Evolutionary conservation across 2,329 filamentous ascomycete species (phyloP).

Genomic region (Trichoderma semiorbis): DNA sequence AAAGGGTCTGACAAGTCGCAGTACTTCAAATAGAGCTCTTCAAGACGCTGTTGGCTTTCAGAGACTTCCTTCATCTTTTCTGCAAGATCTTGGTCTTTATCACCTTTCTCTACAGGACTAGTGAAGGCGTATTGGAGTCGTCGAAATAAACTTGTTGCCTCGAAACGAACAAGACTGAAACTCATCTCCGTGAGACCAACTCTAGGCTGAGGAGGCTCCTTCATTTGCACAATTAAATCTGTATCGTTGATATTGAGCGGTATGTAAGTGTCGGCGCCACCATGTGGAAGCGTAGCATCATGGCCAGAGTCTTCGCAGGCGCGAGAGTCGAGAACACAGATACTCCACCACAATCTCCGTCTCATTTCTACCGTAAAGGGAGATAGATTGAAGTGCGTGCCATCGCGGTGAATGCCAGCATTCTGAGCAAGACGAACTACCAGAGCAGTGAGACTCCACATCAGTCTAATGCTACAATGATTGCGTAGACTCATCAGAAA

Average conservation of each 20-base stretch:
- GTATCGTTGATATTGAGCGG: neutral
- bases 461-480: neutral
- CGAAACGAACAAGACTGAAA: neutral
- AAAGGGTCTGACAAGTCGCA: neutral
- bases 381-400: neutral
- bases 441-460: neutral
- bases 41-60: neutral
- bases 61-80: neutral
- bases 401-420: neutral
- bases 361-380: neutral
- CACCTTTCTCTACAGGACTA: neutral
- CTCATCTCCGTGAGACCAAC: neutral
- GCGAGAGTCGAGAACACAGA: neutral
- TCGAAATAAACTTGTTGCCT: neutral
- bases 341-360: neutral
- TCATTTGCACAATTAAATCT: neutral
- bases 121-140: neutral
- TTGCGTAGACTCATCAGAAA: neutral
- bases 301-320: conserved; percentile 1
- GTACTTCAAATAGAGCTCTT: neutral
- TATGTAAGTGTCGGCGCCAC: neutral
- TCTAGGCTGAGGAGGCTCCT: neutral
- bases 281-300: neutral
- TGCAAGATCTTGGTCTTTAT: neutral
- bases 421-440: neutral